Conservation (phyloP, 2,329 filamentous ascomycete genomes). For the Parasarocladium wereldwijsianum region DNA sequence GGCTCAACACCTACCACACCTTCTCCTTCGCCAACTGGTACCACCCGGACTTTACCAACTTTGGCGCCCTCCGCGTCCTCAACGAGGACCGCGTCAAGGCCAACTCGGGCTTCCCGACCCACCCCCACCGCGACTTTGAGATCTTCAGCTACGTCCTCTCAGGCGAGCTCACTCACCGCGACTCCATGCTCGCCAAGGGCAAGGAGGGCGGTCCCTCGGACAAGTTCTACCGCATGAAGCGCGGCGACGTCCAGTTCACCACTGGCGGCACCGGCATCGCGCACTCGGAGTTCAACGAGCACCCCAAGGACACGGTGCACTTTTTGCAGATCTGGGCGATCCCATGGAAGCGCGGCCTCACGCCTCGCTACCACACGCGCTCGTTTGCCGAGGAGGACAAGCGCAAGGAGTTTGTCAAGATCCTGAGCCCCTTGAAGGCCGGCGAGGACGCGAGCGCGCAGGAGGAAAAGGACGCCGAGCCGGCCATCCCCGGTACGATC, state of each 20-base stretch:
- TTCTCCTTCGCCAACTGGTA: slow-evolving; percentile 69
- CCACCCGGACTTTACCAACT: slow-evolving; percentile 51
- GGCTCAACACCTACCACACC: slow-evolving; percentile 77
- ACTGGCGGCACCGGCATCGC: slow-evolving; percentile 71
- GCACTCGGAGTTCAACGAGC: slow-evolving; percentile 73
- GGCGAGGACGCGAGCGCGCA: slow-evolving; percentile 45
- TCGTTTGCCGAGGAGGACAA: slow-evolving; percentile 62
- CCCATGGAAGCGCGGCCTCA: slow-evolving; percentile 59
- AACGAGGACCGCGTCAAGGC: slow-evolving; percentile 76
- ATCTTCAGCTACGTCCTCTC: slow-evolving; percentile 82
- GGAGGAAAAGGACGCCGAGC: slow-evolving; percentile 49
- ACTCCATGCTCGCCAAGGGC: slow-evolving; percentile 66
- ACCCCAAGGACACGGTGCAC: slow-evolving; percentile 55
- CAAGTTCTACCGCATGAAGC: slow-evolving; percentile 54
- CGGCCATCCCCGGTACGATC: slow-evolving; percentile 51
- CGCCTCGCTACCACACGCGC: slow-evolving; percentile 62
- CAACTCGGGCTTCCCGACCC: slow-evolving; percentile 67
- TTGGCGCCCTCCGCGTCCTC: slow-evolving; percentile 67
- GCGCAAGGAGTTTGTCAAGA: slow-evolving; percentile 53
- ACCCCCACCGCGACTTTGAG: slow-evolving; percentile 74
- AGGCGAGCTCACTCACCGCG: slow-evolving; percentile 76
- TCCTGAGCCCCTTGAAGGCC: slow-evolving; percentile 60
- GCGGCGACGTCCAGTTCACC: slow-evolving; percentile 81
- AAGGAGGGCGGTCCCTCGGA: slow-evolving; percentile 43
- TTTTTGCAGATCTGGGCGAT: slow-evolving; percentile 84